These are phyloP conservation scores for Capronia epimyces DNA, from an alignment of 2,329 filamentous ascomycete species.

Conservation along the genomic window DNA sequence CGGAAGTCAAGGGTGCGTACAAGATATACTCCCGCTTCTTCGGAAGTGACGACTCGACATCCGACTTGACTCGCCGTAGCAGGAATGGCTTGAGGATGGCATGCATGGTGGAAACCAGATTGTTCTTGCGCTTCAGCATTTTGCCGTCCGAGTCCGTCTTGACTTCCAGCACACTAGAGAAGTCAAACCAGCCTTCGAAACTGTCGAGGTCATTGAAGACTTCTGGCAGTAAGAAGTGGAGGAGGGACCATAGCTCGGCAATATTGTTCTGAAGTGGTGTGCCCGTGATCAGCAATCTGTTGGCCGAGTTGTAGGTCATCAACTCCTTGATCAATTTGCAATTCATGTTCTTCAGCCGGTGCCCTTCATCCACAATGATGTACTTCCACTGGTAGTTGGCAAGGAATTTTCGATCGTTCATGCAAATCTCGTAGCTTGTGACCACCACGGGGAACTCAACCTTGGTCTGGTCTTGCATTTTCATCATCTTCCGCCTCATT, in stretches of 20 bases:
- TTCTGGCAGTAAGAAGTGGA: conserved; percentile 87
- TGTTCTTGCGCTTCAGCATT: conserved; percentile 69
- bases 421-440: conserved; percentile 93
- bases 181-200: conserved; percentile 96
- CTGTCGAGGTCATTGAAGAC: conserved; percentile 91
- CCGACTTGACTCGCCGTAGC: conserved; percentile 80
- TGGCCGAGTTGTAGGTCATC: conserved; percentile 81
- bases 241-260: conserved; percentile 85
- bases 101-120: conserved; percentile 81
- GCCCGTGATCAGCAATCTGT: conserved; percentile 85
- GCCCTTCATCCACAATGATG: conserved; percentile 97
- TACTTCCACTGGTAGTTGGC: conserved; percentile 90
- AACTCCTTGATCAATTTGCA: conserved; percentile 86
- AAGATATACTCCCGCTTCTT: conserved; percentile 96
- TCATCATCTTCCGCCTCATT: conserved; percentile 68
- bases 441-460: conserved; percentile 82
- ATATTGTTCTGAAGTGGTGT: conserved; percentile 95
- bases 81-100: conserved; percentile 88
- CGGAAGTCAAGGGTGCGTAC: conserved; percentile 83
- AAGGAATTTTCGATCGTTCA: conserved; percentile 78
- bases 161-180: conserved; percentile 83
- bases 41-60: conserved; percentile 85
- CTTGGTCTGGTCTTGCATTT: conserved; percentile 59
- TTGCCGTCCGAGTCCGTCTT: conserved; percentile 66
- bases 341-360: conserved; percentile 95